Conservation (phyloP, 495 filamentous ascomycete species). For the Elaphomyces granulatus region DNA sequence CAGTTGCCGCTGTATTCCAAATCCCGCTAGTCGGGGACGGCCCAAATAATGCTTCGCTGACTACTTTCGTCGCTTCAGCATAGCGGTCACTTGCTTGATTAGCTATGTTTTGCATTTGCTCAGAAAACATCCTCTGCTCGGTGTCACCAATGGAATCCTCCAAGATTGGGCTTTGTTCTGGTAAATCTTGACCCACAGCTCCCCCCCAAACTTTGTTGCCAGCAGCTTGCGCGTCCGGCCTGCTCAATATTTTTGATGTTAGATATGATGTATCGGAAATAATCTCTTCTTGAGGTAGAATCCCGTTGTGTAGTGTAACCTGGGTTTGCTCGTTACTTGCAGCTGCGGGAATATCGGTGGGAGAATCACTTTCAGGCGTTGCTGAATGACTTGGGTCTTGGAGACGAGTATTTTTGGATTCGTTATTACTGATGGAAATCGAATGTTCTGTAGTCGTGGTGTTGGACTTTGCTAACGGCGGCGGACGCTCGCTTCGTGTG, state of each 20-base stretch:
- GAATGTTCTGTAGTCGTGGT: slow-evolving; percentile 22
- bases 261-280: no score
- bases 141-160: slow-evolving; percentile 39
- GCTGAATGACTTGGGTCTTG: no score
- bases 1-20: slow-evolving; percentile 29
- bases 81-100: slow-evolving; percentile 36
- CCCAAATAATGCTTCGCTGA: slow-evolving; percentile 37
- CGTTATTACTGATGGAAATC: no score
- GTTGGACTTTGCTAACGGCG: slow-evolving; percentile 27
- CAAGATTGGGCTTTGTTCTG: slow-evolving; percentile 34
- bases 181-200: slow-evolving; percentile 39
- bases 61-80: slow-evolving; percentile 36
- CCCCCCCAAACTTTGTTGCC: slow-evolving; percentile 37
- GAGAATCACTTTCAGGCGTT: slow-evolving; percentile 9
- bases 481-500: slow-evolving; percentile 35
- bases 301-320: no score
- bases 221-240: no score
- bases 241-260: no score
- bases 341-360: slow-evolving; percentile 15
- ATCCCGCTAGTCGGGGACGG: slow-evolving; percentile 29
- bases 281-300: no score
- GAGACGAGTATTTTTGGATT: no score
- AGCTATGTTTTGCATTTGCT: slow-evolving; percentile 36
- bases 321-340: no score
- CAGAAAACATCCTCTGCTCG: slow-evolving; percentile 28